Base-by-base conservation (phyloP, 2,329 filamentous ascomycete species). In the Trichoderma sp. region DNA sequence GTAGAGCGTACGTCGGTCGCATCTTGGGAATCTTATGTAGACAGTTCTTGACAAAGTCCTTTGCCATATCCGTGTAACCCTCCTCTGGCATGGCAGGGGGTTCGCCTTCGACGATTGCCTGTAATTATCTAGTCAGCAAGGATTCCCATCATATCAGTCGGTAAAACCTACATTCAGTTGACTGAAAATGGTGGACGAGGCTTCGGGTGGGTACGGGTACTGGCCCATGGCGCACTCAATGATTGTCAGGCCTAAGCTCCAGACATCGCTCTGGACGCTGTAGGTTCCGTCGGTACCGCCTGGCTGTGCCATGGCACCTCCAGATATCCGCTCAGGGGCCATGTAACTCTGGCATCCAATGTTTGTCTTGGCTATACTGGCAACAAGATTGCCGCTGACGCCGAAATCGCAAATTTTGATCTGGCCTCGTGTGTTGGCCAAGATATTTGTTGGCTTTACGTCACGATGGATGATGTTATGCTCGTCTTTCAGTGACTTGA, bases 281-380 rank as follows among this genome's bases (percentile, higher is more conserved):
- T 99, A 99, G 3, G 95, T 97, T 71, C 95, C 95, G 72, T 91
- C 92, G 6, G 89, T 86, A 71, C 88, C 88, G 72, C 90, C 89
- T 21, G 90, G 87, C 73, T 92, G 88, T 72, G 93, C 90, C 78
- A 94, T 90, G 26, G 92, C 92, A 71, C 95, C 94, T 63, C 93
- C 94, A 9, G 94, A 94, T 77, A 99, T 99, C 75, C 96, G 87
- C 82, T 99, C 96, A 0, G 96, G 96, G 0, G 96, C 96, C 96
- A 99, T 99, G 83, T 99, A 99, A 79, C 95, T 98, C 83, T 99
- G 96, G 79, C 96, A 99, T 51, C 96, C 96, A 78, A 99, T 99
- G 80, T 99, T 99, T 32, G 96, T 99, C 83, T 97, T 97, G 66
- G 96, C 96, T 77, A 98, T 98, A 84, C 94, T 97, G 28, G 96